Evolutionary conservation across 345 rosid genomes (phyloP).

Genomic region (Corchorus capsularis): DNA sequence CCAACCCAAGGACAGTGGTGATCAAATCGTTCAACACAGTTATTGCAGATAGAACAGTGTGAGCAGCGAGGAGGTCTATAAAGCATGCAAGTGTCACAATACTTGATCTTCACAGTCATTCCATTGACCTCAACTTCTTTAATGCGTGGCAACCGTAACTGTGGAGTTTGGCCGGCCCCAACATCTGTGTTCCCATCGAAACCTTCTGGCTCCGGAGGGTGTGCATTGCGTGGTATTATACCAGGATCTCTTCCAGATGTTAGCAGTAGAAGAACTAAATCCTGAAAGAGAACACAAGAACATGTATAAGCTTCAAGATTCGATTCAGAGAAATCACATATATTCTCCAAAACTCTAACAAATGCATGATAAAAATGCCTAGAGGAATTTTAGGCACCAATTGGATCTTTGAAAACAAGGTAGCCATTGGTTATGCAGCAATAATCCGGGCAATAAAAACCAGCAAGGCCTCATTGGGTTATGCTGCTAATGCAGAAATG

Average conservation of each 20-base stretch:
- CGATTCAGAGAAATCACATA: background rate
- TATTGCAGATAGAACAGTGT: slow-evolving; percentile 98
- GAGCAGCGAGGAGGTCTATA: slow-evolving; percentile 98
- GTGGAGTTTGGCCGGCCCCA: slow-evolving; percentile 79
- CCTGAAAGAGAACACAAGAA: slow-evolving; percentile 50
- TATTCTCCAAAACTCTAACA: background rate
- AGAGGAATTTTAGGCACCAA: background rate
- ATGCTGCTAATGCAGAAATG: background rate
- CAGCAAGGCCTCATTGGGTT: background rate
- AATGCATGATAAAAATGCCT: background rate
- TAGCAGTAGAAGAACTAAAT: slow-evolving; percentile 74
- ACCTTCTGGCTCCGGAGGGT: slow-evolving; percentile 93
- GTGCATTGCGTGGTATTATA: slow-evolving; percentile 88
- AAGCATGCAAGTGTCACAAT: slow-evolving; percentile 98
- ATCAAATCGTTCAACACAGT: slow-evolving; percentile 94
- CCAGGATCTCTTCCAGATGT: slow-evolving; percentile 99
- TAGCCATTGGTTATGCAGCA: background rate
- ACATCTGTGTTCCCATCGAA: slow-evolving; percentile 57
- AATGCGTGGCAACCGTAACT: slow-evolving; percentile 77
- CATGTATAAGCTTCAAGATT: slow-evolving; percentile 8
- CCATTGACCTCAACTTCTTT: slow-evolving; percentile 90
- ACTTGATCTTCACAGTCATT: slow-evolving; percentile 70
- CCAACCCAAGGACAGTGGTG: slow-evolving; percentile 99
- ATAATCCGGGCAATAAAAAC: background rate
- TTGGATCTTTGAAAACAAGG: background rate